Evolutionary conservation across 768 basidiomycete genomes (phyloP).

Genomic region (Leccinum boreale): DNA sequence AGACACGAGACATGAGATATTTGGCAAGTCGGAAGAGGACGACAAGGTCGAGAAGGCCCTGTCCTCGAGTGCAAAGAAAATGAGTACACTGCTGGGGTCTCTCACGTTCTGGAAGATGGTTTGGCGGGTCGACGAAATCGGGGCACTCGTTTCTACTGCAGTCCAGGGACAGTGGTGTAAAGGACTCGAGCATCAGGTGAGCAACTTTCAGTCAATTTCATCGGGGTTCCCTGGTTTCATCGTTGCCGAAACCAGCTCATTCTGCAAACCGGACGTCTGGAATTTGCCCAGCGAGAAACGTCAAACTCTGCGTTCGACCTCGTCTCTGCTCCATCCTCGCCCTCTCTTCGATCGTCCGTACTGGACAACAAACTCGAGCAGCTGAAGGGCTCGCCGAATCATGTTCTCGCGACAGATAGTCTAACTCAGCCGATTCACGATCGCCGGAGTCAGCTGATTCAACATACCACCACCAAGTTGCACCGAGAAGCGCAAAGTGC

Average conservation of each 20-base stretch:
- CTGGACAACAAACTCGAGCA: conserved; percentile 60
- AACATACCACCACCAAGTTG: conserved; percentile 53
- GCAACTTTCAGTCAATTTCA: background rate
- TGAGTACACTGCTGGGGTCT: conserved; percentile 29
- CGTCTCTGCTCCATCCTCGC: conserved; percentile 31
- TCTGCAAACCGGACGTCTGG: conserved; percentile 60
- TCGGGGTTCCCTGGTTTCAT: background rate
- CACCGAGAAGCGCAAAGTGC: conserved; percentile 63
- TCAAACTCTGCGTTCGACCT: conserved; percentile 40
- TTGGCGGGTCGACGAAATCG: conserved; percentile 41
- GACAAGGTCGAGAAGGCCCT: conserved; percentile 28
- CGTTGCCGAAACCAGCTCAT: conserved; percentile 44
- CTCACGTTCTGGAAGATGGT: conserved; percentile 39
- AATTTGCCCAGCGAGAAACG: conserved; percentile 43
- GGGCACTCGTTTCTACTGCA: conserved; percentile 30
- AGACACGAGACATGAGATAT: conserved; percentile 35
- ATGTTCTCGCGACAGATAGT: conserved; percentile 40
- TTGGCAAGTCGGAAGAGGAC: conserved; percentile 31
- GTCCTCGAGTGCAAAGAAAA: conserved; percentile 25
- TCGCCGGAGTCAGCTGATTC: conserved; percentile 52
- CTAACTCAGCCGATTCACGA: conserved; percentile 50
- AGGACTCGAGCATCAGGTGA: conserved; percentile 51
- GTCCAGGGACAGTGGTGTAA: conserved; percentile 38
- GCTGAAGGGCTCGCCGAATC: conserved; percentile 43
- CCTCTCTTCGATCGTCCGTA: conserved; percentile 46